Evolutionary conservation across 129 eudicot species (phyloP).

Genomic region (Ambrosia trifida): DNA sequence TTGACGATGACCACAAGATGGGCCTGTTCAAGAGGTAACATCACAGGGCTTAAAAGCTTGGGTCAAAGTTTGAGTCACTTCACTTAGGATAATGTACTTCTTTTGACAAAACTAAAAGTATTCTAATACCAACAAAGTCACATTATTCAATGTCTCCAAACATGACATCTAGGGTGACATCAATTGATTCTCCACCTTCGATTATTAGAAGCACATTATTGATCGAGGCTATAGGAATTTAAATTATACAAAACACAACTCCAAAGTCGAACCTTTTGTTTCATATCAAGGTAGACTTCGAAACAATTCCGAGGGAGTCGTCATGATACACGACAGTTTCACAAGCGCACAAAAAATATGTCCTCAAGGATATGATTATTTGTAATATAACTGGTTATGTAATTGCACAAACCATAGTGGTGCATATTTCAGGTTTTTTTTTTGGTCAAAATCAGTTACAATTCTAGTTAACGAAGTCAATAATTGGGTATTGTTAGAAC

Average conservation of each 20-base stretch:
- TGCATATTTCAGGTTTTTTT: too few relatives aligned
- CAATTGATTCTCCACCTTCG: slow-evolving; percentile 17
- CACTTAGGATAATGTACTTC: slow-evolving; percentile 34
- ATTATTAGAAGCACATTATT: background rate
- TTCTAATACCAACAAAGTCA: slow-evolving; percentile 40
- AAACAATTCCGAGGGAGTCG: background rate
- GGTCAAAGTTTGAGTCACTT: slow-evolving; percentile 39
- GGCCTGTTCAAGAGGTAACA: slow-evolving; percentile 31
- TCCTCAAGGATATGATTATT: background rate
- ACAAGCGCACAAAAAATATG: background rate
- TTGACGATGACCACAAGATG: slow-evolving; percentile 35
- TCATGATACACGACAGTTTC: background rate
- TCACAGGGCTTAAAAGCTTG: slow-evolving; percentile 29
- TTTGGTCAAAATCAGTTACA: too few relatives aligned
- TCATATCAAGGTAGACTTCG: background rate
- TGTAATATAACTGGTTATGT: background rate
- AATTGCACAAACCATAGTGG: too few relatives aligned
- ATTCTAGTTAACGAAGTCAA: too few relatives aligned
- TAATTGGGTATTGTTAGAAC: too few relatives aligned
- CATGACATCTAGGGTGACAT: slow-evolving; percentile 35
- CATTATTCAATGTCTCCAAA: slow-evolving; percentile 31
- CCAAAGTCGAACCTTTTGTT: background rate
- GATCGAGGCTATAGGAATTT: background rate
- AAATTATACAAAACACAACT: background rate
- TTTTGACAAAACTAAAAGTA: slow-evolving; percentile 37